These are phyloP conservation scores for Mycena kentingensis DNA, from an alignment of 768 basidiomycete genomes.

Conservation along the genomic window DNA sequence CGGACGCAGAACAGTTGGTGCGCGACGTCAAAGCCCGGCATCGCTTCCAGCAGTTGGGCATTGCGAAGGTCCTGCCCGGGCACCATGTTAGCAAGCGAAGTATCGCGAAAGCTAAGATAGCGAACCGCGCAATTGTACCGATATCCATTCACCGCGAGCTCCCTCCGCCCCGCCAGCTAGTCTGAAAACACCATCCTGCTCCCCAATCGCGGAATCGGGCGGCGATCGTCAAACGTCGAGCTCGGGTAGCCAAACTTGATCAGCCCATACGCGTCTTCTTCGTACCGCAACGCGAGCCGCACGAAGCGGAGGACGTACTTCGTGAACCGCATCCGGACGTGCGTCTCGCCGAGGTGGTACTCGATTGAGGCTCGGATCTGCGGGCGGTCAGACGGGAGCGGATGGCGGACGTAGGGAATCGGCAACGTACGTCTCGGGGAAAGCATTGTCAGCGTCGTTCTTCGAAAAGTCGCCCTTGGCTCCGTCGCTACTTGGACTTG, in stretches of 20 bases:
- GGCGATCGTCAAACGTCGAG: slow-evolving; percentile 47
- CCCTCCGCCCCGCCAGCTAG: slow-evolving; percentile 62
- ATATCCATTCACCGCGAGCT: slow-evolving; percentile 78
- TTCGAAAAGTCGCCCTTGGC: slow-evolving; percentile 60
- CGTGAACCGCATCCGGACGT: slow-evolving; percentile 85
- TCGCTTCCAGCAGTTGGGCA: slow-evolving; percentile 51
- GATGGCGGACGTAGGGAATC: background rate
- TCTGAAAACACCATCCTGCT: slow-evolving; percentile 81
- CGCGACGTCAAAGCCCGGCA: slow-evolving; percentile 79
- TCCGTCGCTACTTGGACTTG: slow-evolving; percentile 58
- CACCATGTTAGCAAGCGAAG: slow-evolving; percentile 5
- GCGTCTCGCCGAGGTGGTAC: slow-evolving; percentile 85
- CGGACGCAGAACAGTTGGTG: slow-evolving; percentile 87
- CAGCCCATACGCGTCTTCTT: slow-evolving; percentile 74
- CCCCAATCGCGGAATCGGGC: slow-evolving; percentile 60
- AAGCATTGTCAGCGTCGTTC: slow-evolving; percentile 72
- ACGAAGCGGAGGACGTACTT: slow-evolving; percentile 88
- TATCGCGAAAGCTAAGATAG: slow-evolving; percentile 5
- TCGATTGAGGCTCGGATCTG: slow-evolving; percentile 85
- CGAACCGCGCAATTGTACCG: slow-evolving; percentile 65
- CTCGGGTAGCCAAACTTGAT: slow-evolving; percentile 79
- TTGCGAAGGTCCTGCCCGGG: slow-evolving; percentile 82
- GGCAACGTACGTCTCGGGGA: slow-evolving; percentile 88
- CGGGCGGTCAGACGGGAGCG: background rate
- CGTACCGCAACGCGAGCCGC: slow-evolving; percentile 91